Evolutionary conservation across 139 green algal genomes (phyloP).

Genomic region (Coelastrella sp.): DNA sequence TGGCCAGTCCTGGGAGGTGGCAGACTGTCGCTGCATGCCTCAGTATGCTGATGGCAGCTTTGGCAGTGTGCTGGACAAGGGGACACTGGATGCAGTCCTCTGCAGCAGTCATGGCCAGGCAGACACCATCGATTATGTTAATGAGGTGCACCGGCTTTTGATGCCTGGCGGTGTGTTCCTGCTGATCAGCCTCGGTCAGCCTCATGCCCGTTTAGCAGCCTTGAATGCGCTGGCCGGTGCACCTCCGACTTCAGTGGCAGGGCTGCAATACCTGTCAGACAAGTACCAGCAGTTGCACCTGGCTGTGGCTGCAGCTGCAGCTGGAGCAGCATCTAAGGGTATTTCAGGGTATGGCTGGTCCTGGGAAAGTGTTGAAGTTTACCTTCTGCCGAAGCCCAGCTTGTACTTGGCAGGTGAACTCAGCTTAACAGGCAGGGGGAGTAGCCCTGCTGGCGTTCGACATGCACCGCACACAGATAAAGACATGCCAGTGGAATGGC

Average conservation of each 20-base stretch:
- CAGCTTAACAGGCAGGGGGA: conserved; percentile 18
- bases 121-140: conserved; percentile 44
- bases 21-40: conserved; percentile 52
- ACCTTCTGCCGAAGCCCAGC: conserved; percentile 56
- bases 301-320: conserved; percentile 1
- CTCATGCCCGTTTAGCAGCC: conserved; percentile 21
- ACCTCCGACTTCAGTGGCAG: background rate
- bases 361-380: conserved; percentile 42
- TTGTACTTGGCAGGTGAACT: conserved; percentile 49
- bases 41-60: conserved; percentile 28
- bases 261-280: conserved; percentile 28
- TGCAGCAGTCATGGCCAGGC: conserved; percentile 45
- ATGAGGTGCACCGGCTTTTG: conserved; percentile 50
- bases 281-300: background rate
- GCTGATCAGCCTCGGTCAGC: conserved; percentile 52
- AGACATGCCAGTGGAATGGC: conserved; percentile 47
- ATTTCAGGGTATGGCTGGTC: background rate
- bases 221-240: background rate
- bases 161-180: conserved; percentile 50
- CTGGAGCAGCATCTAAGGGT: background rate
- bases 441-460: background rate
- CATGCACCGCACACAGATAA: conserved; percentile 38
- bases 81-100: conserved; percentile 55
- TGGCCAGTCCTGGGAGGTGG: conserved; percentile 46
- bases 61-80: conserved; percentile 37